These are phyloP conservation scores for Cytospora mali DNA, from an alignment of 2,329 filamentous ascomycete species.

Conservation along the genomic window DNA sequence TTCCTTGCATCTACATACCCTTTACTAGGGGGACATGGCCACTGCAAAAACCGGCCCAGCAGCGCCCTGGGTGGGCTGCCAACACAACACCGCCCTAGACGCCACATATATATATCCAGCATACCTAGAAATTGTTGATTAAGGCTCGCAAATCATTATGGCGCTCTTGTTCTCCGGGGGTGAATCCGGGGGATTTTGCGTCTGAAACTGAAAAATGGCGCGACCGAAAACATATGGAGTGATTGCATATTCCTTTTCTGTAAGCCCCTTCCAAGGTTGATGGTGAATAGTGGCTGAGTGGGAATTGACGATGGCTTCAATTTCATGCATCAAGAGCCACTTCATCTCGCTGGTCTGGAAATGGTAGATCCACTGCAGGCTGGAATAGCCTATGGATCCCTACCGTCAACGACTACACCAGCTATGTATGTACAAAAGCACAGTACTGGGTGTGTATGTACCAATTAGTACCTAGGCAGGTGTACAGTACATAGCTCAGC, in stretches of 20 bases:
- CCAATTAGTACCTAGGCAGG: too few species aligned
- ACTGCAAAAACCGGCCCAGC: too few species aligned
- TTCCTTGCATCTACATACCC: too few species aligned
- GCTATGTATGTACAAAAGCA: too few species aligned
- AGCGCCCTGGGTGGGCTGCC: too few species aligned
- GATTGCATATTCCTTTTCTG: background rate
- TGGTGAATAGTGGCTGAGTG: constrained; percentile 9
- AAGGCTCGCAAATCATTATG: too few species aligned
- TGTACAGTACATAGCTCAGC: background rate
- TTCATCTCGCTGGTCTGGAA: constrained; percentile 14
- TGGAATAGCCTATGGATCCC: background rate
- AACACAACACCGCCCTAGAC: too few species aligned
- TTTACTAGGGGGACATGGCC: too few species aligned
- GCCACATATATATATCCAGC: too few species aligned
- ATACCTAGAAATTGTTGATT: too few species aligned
- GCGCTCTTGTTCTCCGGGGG: background rate
- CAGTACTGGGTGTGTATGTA: background rate
- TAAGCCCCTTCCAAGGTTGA: background rate
- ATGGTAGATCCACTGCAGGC: background rate
- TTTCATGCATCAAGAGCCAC: constrained; percentile 5
- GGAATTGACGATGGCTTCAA: constrained; percentile 22
- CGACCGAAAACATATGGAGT: background rate
- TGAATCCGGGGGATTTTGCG: background rate
- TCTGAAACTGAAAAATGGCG: background rate
- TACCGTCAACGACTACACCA: too few species aligned